phyloP scores from a whole-genome alignment of 805 yeast genomes.

The Metschnikowia gelsemii region DNA sequence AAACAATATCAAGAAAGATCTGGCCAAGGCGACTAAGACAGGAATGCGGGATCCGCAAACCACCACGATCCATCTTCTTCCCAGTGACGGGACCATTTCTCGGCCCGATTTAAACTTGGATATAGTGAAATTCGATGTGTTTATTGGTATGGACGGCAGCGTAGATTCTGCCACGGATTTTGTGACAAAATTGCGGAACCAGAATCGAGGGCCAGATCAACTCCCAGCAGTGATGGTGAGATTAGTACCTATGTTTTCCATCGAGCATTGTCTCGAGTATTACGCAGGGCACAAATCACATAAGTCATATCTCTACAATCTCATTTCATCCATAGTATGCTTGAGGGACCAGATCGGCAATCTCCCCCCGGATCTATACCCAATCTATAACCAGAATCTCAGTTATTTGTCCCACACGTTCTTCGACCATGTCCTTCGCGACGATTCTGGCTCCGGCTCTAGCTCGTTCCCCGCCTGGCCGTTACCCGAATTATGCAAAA shows the following conservation, averaged over 20 bases:
- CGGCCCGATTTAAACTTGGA: constrained; percentile 23
- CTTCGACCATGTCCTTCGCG: constrained; percentile 43
- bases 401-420: constrained; percentile 57
- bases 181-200: constrained; percentile 27
- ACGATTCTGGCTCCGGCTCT: no score
- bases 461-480: constrained; percentile 65
- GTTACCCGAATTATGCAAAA: constrained; percentile 65
- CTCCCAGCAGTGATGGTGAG: constrained; percentile 56
- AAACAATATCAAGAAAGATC: constrained; percentile 52
- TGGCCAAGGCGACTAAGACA: constrained; percentile 22
- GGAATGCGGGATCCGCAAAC: constrained; percentile 17
- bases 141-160: constrained; percentile 63
- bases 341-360: constrained; percentile 79
- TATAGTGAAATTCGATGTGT: constrained; percentile 49
- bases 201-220: constrained; percentile 26
- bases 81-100: constrained; percentile 33
- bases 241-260: constrained; percentile 72
- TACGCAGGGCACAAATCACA: constrained; percentile 32
- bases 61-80: constrained; percentile 43
- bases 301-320: constrained; percentile 53
- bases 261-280: constrained; percentile 72
- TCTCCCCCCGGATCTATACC: constrained; percentile 75
- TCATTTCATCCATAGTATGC: constrained; percentile 80
- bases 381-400: constrained; percentile 67
- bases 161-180: constrained; percentile 44